Evolutionary conservation across 1,284 basidiomycete species (phyloP).

Genomic region (Lentinus polychrous): DNA sequence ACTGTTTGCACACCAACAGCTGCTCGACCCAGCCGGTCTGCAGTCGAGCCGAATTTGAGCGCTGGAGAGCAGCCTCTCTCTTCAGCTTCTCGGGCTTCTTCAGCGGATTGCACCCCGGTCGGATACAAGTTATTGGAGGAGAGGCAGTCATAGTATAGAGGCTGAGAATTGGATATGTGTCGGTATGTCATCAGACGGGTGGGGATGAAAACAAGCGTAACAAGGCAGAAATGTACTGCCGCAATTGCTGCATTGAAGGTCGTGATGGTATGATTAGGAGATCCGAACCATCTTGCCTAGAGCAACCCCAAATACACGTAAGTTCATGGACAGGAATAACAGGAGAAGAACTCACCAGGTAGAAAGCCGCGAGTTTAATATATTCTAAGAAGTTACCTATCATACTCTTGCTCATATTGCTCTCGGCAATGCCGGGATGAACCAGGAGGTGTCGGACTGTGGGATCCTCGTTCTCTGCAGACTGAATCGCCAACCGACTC

Average conservation of each 20-base stretch:
- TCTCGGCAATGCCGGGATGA: slow-evolving; percentile 72
- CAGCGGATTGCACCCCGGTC: slow-evolving; percentile 10
- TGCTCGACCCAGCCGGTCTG: slow-evolving; percentile 47
- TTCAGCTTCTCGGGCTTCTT: slow-evolving; percentile 11
- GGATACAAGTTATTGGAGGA: slow-evolving; percentile 11
- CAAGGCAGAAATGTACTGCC: slow-evolving; percentile 55
- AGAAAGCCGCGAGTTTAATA: slow-evolving; percentile 57
- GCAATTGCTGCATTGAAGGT: slow-evolving; percentile 60
- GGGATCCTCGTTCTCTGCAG: slow-evolving; percentile 15
- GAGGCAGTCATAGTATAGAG: slow-evolving; percentile 10
- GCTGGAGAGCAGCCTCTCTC: slow-evolving; percentile 19
- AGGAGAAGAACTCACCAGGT: slow-evolving; percentile 50
- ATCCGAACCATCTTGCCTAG: slow-evolving; percentile 64
- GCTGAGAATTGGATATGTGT: slow-evolving; percentile 12
- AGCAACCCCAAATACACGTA: not conserved
- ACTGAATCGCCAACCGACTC: slow-evolving; percentile 38
- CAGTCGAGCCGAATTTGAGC: slow-evolving; percentile 48
- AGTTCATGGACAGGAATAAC: not conserved
- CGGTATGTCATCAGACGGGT: slow-evolving; percentile 10
- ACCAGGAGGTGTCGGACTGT: slow-evolving; percentile 52
- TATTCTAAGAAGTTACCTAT: slow-evolving; percentile 42
- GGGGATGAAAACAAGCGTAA: slow-evolving; percentile 41
- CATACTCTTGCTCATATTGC: slow-evolving; percentile 52
- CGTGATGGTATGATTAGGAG: slow-evolving; percentile 52
- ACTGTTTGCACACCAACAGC: slow-evolving; percentile 44